Base-by-base conservation (phyloP, 1,284 basidiomycete species). In the Tremellales sp. region DNA sequence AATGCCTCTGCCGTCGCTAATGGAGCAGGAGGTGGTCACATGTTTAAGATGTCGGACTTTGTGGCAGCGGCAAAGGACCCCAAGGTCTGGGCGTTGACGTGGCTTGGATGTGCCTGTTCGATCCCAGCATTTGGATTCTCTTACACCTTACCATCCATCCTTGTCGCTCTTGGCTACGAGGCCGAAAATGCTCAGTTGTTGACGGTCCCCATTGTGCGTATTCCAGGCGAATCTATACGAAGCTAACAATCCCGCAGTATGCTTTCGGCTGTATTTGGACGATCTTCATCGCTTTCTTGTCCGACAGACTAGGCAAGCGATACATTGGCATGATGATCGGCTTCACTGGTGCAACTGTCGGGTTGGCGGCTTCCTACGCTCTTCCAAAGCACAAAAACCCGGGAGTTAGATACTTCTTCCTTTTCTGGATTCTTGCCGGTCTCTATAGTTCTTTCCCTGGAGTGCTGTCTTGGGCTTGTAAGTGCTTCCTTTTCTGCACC, bases 121-220 rank as follows among this genome's bases (percentile, higher is more conserved):
- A n/a, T n/a, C n/a, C n/a, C n/a, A n/a, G 8, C 18, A 18, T 10
- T 26, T 28, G 21, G 40, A 7, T 53, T 62, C 45, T 40, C 40
- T 19, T 62, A 54, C 51, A 45, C 43, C 4, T 51, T 63, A 4
- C 58, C 61, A 1, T 38, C 53, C 2, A 56, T 60, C 33, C 24
- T 61, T n/a, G 48, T 44, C 2, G 48, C 55, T 45, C 46, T 64
- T 36, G 61, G 61, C 9, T 60, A 54, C 58, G 38, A 42, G 21
- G 56, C 57, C 7, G 54, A 45, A 6, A 51, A 51, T 14, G 60
- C 60, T 7, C 60, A 62, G 46, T 46, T 62, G 12, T 42, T 62
- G 33, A 58, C 56, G 1, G 48, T 60, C 19, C 60, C 60, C n/a
- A 26, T 55, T 7, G 34, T 36, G 18, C 8, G 34, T 36, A 12